These are phyloP conservation scores for Fusarium transvaalense DNA, from an alignment of 2,329 filamentous ascomycete genomes.

Conservation along the genomic window DNA sequence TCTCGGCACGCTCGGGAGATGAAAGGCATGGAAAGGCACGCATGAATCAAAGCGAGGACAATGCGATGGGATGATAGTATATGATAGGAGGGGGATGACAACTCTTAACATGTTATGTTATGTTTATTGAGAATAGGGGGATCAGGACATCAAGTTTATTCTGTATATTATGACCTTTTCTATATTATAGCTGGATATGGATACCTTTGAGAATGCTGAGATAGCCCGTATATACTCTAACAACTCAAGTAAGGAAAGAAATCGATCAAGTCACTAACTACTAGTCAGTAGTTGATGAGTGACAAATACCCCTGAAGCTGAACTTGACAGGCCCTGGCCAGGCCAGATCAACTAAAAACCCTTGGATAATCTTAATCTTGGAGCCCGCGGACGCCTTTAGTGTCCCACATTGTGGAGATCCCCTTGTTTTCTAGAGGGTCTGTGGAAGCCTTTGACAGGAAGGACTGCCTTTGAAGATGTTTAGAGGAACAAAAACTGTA, in stretches of 20 bases:
- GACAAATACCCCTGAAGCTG: neutral
- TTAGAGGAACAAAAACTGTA: neutral
- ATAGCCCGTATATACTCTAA: neutral
- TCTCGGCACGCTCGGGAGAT: constrained; percentile 27
- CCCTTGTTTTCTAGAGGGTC: constrained; percentile 12
- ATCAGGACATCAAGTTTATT: neutral
- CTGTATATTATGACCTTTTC: neutral
- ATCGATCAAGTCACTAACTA: neutral
- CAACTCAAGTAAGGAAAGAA: neutral
- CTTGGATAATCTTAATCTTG: constrained; percentile 36
- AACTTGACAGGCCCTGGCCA: neutral
- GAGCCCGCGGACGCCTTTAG: constrained; percentile 21
- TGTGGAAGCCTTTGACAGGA: constrained; percentile 3
- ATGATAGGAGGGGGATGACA: neutral
- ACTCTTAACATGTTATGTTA: constrained; percentile 4
- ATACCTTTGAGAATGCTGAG: neutral
- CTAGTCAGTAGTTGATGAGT: neutral
- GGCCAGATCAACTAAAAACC: neutral
- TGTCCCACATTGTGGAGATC: constrained; percentile 17
- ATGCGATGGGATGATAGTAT: constrained; percentile 2
- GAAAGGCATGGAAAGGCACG: neutral
- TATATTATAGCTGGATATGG: neutral
- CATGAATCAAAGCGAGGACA: constrained; percentile 1
- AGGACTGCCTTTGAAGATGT: neutral
- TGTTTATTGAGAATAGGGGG: neutral